phyloP scores from a whole-genome alignment of 805 yeast genomes.

The Lipomyces spencermartinsiae region DNA sequence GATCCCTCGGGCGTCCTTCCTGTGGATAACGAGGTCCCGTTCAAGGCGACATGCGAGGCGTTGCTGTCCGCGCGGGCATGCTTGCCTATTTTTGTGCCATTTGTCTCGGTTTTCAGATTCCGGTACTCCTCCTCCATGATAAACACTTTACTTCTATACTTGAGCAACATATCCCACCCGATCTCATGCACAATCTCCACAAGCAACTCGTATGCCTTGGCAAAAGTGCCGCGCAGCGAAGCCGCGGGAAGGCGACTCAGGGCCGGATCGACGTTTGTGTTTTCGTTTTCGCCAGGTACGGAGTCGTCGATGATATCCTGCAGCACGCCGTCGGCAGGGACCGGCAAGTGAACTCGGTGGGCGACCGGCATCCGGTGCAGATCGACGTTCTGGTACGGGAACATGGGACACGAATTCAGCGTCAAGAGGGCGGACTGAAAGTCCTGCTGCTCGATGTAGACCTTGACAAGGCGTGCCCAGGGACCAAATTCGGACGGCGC shows the following conservation, averaged over 20 bases:
- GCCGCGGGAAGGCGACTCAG: slow-evolving; percentile 60
- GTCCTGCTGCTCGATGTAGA: slow-evolving; percentile 63
- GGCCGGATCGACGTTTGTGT: slow-evolving; percentile 52
- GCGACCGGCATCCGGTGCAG: slow-evolving; percentile 53
- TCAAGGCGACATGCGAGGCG: slow-evolving; percentile 34
- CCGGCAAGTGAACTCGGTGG: slow-evolving; percentile 54
- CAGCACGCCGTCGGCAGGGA: slow-evolving; percentile 61
- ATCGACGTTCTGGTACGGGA: slow-evolving; percentile 56
- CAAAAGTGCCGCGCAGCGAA: slow-evolving; percentile 58
- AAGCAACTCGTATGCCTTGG: slow-evolving; percentile 69
- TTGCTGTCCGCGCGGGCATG: slow-evolving; percentile 35
- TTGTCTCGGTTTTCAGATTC: slow-evolving; percentile 42
- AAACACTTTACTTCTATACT: slow-evolving; percentile 71
- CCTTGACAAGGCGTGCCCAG: slow-evolving; percentile 70
- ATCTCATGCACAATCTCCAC: slow-evolving; percentile 68
- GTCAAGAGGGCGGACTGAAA: slow-evolving; percentile 65
- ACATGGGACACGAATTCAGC: slow-evolving; percentile 78
- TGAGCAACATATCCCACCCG: slow-evolving; percentile 84
- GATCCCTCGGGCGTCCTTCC: slow-evolving; percentile 26
- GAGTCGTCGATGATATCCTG: slow-evolving; percentile 49
- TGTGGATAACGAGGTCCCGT: slow-evolving; percentile 21
- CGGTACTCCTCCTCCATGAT: slow-evolving; percentile 80
- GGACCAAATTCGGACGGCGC: slow-evolving; percentile 78
- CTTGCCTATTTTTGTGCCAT: slow-evolving; percentile 25
- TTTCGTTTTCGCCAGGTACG: slow-evolving; percentile 36